These are phyloP conservation scores for Cucumis sativus DNA, from an alignment of 306 rosid genomes.

Conservation along the genomic window DNA sequence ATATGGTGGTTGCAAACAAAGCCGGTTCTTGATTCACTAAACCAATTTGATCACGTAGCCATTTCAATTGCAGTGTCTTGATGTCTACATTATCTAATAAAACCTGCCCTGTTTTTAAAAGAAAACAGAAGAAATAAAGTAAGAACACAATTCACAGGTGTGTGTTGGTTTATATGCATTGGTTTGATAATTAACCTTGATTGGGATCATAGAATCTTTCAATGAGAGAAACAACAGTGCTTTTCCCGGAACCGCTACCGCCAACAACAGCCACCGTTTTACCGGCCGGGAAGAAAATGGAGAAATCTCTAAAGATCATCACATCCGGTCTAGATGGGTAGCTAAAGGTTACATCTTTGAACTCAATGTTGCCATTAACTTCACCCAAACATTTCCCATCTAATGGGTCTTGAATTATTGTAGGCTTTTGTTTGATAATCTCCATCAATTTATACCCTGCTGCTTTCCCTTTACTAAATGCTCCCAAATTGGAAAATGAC, in stretches of 20 bases:
- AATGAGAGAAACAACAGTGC: constrained; percentile 90
- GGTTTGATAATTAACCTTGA: constrained; percentile 39
- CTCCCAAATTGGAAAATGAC: constrained; percentile 94
- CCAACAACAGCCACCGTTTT: constrained; percentile 95
- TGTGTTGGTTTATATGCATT: background rate
- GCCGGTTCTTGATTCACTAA: constrained; percentile 99
- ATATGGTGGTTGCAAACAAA: constrained; percentile 86
- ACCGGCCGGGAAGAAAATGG: constrained; percentile 89
- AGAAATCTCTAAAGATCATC: constrained; percentile 60
- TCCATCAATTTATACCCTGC: constrained; percentile 96
- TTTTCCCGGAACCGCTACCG: constrained; percentile 95
- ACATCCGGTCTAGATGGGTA: constrained; percentile 94
- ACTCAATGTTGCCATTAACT: constrained; percentile 73
- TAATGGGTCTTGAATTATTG: constrained; percentile 56
- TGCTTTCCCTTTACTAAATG: constrained; percentile 92
- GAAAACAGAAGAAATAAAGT: constrained; percentile 8
- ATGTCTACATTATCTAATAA: constrained; percentile 77
- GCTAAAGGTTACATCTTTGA: constrained; percentile 81
- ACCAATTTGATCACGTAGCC: constrained; percentile 95
- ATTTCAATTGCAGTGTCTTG: constrained; percentile 61
- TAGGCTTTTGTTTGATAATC: constrained; percentile 73
- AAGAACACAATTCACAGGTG: background rate
- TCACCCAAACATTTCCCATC: constrained; percentile 68
- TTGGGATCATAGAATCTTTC: constrained; percentile 97
- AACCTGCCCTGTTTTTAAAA: constrained; percentile 57